Base-by-base conservation (phyloP, 352 stramenopile species). In the Phytophthora syringae region DNA sequence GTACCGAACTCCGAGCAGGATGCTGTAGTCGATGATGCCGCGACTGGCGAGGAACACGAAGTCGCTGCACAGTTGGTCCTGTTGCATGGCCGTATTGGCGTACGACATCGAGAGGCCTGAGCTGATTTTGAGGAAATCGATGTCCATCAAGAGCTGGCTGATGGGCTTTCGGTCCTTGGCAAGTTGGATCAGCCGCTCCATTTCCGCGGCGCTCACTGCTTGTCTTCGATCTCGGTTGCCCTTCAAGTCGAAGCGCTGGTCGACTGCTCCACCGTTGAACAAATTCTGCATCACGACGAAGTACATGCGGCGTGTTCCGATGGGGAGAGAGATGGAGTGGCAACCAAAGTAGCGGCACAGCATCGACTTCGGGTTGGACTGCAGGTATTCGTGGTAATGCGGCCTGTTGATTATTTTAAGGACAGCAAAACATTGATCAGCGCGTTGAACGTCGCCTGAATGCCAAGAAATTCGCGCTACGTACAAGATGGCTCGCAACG, bases 231-330 rank as follows among this genome's bases (percentile, higher is more conserved):
- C 87, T 5, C 79, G 79, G 53, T 95, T 95, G 24, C 87, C 87
- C 47, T 95, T 95, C 24, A 95, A 69, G 36, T 95, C 87, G 40
- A 92, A 95, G 0, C 85, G 79, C 60, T 93, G 83, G 56, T 94
- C 74, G n/a, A 93, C 83, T 3, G 83, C 73, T 0, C 85, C 85
- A 52, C 91, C 82, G 36, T 90, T 84, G 56, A 95, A 95, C 5
- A 95, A 70, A 45, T 95, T 95, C 22, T 93, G 85, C 87, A 95
- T 95, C 52, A 95, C 85, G 12, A 95, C 87, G 50, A 95, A 95
- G 66, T 92, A 94, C 87, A 95, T 95, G 15, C 87, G 79, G 16
- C 87, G 82, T 44, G 78, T 94, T 48, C 87, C 87, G 16, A 95
- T 89, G 13, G 87, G 87, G 9, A 95, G 63, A 44, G 87, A 90